These are phyloP conservation scores for Saccharomycopsis javanensis DNA, from an alignment of 805 yeast species.

Conservation along the genomic window DNA sequence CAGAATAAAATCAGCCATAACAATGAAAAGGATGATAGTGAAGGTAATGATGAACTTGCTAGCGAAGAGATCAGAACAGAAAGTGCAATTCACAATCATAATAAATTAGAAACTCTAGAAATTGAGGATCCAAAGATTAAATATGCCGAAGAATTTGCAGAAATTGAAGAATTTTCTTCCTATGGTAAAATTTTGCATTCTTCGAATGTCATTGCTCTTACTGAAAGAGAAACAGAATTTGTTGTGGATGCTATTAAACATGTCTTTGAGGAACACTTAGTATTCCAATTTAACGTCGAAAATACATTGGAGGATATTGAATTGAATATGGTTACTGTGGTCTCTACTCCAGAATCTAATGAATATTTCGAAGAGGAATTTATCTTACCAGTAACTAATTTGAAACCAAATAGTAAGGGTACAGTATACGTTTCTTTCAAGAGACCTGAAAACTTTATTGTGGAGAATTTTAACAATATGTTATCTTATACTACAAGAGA, in stretches of 20 bases:
- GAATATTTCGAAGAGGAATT: constrained; percentile 55
- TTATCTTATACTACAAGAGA: constrained; percentile 73
- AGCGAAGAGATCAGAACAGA: constrained; percentile 24
- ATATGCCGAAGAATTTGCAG: constrained; percentile 57
- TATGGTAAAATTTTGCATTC: constrained; percentile 74
- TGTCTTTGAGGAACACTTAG: constrained; percentile 59
- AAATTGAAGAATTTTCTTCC: constrained; percentile 60
- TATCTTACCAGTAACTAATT: constrained; percentile 60
- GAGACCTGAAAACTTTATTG: constrained; percentile 30
- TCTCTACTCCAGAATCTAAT: constrained; percentile 49
- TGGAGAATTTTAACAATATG: constrained; percentile 50
- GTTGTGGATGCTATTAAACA: constrained; percentile 81
- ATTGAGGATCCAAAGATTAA: constrained; percentile 27
- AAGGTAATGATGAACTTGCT: constrained; percentile 21
- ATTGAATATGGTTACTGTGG: constrained; percentile 66
- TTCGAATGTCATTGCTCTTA: constrained; percentile 53
- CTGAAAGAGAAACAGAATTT: constrained; percentile 90
- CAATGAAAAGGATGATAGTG: constrained; percentile 22
- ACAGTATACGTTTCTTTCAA: constrained; percentile 69
- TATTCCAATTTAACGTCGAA: constrained; percentile 72
- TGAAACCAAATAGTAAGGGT: constrained; percentile 63
- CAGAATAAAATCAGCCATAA: constrained; percentile 30
- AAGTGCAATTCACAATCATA: constrained; percentile 24
- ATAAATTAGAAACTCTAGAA: constrained; percentile 17
- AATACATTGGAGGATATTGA: constrained; percentile 77